Conservation (phyloP, 176 grass and related monocot genomes). For the Typha latifolia region DNA sequence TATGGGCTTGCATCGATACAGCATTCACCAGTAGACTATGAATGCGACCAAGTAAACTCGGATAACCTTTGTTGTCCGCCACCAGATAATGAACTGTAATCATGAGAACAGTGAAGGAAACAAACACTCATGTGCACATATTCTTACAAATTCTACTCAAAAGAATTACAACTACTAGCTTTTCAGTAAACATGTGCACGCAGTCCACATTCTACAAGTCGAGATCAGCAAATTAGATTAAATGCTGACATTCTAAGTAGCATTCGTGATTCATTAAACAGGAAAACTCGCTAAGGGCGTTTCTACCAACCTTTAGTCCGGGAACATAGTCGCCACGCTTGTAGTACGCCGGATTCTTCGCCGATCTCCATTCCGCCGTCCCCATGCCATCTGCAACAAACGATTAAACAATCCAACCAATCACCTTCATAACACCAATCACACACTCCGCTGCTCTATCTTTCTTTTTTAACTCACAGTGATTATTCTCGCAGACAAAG, state of each 20-base stretch:
- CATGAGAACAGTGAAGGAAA: too few relatives aligned
- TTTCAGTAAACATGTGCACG: too few relatives aligned
- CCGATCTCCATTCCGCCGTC: conserved; percentile 75
- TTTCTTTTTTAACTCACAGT: conserved; percentile 35
- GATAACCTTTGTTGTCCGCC: too few relatives aligned
- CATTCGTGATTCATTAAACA: background rate
- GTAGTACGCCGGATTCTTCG: conserved; percentile 78
- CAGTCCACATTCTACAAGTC: too few relatives aligned
- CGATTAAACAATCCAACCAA: background rate
- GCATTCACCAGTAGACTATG: too few relatives aligned
- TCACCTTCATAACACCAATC: background rate
- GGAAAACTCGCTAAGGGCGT: background rate
- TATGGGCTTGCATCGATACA: too few relatives aligned
- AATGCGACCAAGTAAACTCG: too few relatives aligned
- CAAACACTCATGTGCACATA: too few relatives aligned
- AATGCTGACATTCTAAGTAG: background rate
- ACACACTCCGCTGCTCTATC: background rate
- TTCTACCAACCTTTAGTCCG: conserved; percentile 50
- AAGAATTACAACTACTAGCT: too few relatives aligned
- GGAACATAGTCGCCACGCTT: conserved; percentile 96
- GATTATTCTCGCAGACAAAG: conserved; percentile 97
- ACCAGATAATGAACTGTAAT: too few relatives aligned
- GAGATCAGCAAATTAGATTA: background rate
- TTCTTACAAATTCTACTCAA: too few relatives aligned
- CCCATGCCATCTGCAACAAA: conserved; percentile 82